Conservation (phyloP, 2,329 filamentous ascomycete genomes). For the Clonostachys solani region DNA sequence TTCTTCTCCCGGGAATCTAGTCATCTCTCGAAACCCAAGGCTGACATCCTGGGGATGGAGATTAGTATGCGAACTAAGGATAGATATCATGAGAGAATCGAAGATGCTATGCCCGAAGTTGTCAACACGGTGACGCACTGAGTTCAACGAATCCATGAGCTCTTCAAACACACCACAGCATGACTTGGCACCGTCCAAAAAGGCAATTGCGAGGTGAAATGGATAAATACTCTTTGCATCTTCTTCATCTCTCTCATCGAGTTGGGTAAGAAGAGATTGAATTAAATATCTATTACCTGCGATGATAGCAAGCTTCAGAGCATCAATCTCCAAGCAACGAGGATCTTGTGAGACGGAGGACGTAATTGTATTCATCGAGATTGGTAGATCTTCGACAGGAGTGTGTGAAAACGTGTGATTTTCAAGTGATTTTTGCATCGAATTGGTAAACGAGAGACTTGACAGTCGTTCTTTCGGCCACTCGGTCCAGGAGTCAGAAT, state of each 20-base stretch:
- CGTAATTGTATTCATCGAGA: background rate
- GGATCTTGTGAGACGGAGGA: background rate
- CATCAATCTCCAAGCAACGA: background rate
- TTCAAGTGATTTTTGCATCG: background rate
- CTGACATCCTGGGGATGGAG: background rate
- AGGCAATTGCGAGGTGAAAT: background rate
- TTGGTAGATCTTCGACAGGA: background rate
- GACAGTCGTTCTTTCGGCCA: too few species aligned
- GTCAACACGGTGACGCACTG: background rate
- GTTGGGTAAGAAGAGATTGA: background rate
- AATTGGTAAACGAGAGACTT: background rate
- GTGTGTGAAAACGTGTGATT: background rate
- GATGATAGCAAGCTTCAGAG: background rate
- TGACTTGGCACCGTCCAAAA: background rate
- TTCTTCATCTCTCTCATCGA: rapidly evolving
- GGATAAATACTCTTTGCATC: background rate
- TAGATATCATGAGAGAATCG: background rate
- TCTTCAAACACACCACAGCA: background rate
- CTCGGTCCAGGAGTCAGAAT: too few species aligned
- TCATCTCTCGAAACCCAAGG: background rate
- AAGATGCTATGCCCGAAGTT: background rate
- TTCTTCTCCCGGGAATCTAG: background rate
- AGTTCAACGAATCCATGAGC: background rate
- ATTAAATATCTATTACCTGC: background rate
- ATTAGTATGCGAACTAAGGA: background rate